These are phyloP conservation scores for Termitomyces heimii DNA, from an alignment of 768 basidiomycete species.

Conservation along the genomic window DNA sequence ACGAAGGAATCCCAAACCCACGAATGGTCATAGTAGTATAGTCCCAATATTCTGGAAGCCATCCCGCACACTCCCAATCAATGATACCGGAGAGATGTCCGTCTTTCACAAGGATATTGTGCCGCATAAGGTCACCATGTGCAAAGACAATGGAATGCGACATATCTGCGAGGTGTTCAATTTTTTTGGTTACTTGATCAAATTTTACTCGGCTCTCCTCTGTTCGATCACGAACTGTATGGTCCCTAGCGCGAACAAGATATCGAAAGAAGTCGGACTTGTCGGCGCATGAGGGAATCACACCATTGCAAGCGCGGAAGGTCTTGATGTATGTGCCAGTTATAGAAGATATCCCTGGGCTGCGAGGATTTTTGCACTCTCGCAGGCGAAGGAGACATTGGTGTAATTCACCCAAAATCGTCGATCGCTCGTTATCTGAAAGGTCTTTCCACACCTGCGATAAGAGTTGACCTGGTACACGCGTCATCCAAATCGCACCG, in stretches of 20 bases:
- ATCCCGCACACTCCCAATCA: slow-evolving; percentile 18
- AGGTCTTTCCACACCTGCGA: slow-evolving; percentile 1
- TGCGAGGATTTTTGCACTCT: slow-evolving; percentile 3
- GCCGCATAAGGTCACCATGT: slow-evolving; percentile 6
- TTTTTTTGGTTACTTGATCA: not conserved
- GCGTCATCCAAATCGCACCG: slow-evolving; percentile 7
- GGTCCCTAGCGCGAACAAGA: not conserved
- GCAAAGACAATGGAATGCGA: slow-evolving; percentile 1
- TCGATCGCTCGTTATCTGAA: not conserved
- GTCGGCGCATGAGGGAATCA: slow-evolving; percentile 1
- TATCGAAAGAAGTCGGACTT: not conserved
- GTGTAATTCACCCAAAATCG: slow-evolving; percentile 1
- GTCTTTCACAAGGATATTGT: slow-evolving; percentile 7
- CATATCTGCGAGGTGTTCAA: not conserved
- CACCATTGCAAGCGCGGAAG: not conserved
- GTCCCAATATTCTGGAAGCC: slow-evolving; percentile 19
- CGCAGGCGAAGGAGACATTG: slow-evolving; percentile 1
- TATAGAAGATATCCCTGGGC: slow-evolving; percentile 3
- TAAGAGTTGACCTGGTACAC: not conserved
- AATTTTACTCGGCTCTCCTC: not conserved
- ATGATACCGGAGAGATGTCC: slow-evolving; percentile 5
- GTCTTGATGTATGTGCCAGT: not conserved
- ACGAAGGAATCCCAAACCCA: not conserved
- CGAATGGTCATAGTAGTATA: slow-evolving; percentile 6
- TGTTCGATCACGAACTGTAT: not conserved